Base-by-base conservation (phyloP, 768 basidiomycete species). In the Hypholoma sublateritium region DNA sequence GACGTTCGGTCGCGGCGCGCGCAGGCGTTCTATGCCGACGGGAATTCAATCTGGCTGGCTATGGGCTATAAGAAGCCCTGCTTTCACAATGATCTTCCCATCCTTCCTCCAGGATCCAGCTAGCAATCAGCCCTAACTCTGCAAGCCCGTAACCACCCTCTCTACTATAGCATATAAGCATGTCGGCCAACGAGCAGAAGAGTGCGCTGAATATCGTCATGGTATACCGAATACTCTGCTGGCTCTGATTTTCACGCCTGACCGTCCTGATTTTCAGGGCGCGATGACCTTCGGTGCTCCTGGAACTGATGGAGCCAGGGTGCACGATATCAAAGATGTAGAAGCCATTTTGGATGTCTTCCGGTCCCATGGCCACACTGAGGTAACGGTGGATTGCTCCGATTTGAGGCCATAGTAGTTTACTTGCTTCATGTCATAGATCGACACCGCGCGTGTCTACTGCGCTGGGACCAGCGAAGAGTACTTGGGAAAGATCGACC, bases 391-490 rank as follows among this genome's bases (percentile, higher is more conserved):
- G 14, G 25, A 51, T 36, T 1, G 4, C 24, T 24, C 7, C 13
- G 13, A 34, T 13, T 25, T 50, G 22, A 37, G 24, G 22, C 4
- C 17, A 7, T 32, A 9, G 9, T 32, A 32, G 5, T 51, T 5
- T 37, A 28, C 66, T 61, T 43, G 73, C 74, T 59, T 12, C 1
- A n/a, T 22, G 53, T 67, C 66, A 37, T 52, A 73, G 70, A 67
- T 85, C 21, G 84, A 86, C 56, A 80, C 81, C 0, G 78, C 83
- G 8, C 72, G 81, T 16, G 62, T 72, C 6, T 85, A 87, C 55
- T 74, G 69, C 11, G 74, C 73, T 22, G 82, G 84, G 1, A 84
- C 84, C 0, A 82, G 83, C 6, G 85, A 88, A 64, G 73, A 76
- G 44, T 73, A 71, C 59, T 74, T 87, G n/a, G 84, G 81, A 5